Evolutionary conservation across 192 early-diverging fungal species (phyloP), one percentile per base, ranked within the genome.

Genomic region (Coemansia sp.): DNA sequence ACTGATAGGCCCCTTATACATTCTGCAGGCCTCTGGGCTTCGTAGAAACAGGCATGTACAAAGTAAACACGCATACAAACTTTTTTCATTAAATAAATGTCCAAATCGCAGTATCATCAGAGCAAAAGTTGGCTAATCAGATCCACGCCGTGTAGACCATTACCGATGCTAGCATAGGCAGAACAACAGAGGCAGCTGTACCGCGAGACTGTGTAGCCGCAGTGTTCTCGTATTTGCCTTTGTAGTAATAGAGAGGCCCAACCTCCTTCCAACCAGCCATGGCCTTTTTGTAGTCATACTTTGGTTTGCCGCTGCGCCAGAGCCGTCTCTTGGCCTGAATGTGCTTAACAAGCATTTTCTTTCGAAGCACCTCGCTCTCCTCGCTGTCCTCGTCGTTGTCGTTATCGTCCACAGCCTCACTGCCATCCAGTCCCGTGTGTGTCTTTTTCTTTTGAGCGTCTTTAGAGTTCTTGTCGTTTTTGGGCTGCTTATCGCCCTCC

Each of bases 191-290:
- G 8, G 24, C 66, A 58, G 40, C 51, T 58, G 26, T 50, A 10
- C 16, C 21, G 45, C n/a, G 46, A 45, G 48, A 4, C 18, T 40
- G 24, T 9, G 58, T 33, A n/a, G 37, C 1, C 1, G 77, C 77
- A 18, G 57, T 51, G 38, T 80, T 80, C 23, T 61, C 71, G 53
- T 80, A 80, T 24, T 74, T 74, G 51, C 77, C 77, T 40, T 50
- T 74, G 65, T 73, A 80, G 61, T 80, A 80, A 23, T 80, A 80
- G 39, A 74, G 48, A 9, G 77, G 77, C 4, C 77, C 77, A 16
- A 74, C 77, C 8, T 74, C 69, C 60, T 80, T 80, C 77, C 77
- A 80, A 9, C 71, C 77, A 9, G 69, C 66, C 34, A 80, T 42
- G 0, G 77, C 67, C 59, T 80, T 61, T 18, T 71, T 66, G 55